A percentile compares a stretch with the other conserved stretches of the same genome.
These are phyloP conservation scores for Lachancea waltii DNA, from an alignment of 805 yeast genomes.

Conservation along the genomic window DNA sequence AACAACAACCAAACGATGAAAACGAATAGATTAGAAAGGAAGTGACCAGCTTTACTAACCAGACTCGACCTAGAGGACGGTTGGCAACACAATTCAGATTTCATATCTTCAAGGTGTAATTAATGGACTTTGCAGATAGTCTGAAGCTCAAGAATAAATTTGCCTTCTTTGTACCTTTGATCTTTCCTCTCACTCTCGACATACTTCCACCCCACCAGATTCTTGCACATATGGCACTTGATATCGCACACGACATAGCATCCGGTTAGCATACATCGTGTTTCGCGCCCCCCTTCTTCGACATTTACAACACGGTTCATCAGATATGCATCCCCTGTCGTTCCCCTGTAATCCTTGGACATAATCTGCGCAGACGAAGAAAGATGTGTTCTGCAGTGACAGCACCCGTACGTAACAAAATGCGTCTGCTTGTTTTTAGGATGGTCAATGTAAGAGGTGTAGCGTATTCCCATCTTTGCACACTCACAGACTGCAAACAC, in stretches of 20 bases:
- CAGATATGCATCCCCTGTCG: constrained; percentile 51
- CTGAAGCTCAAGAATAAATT: constrained; percentile 45
- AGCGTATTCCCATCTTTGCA: constrained; percentile 25
- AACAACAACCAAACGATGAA: too few relatives aligned
- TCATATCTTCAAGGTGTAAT: too few relatives aligned
- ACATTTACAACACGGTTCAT: constrained; percentile 46
- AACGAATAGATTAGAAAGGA: too few relatives aligned
- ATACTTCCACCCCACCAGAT: constrained; percentile 59
- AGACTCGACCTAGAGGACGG: too few relatives aligned
- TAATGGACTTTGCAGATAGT: constrained; percentile 23
- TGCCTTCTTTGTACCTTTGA: constrained; percentile 57
- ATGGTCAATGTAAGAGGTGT: constrained; percentile 24
- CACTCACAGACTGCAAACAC: not conserved
- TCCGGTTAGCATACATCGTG: constrained; percentile 54
- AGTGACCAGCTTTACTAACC: too few relatives aligned
- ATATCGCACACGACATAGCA: constrained; percentile 50
- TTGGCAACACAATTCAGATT: too few relatives aligned
- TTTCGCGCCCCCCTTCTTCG: constrained; percentile 33
- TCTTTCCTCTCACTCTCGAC: constrained; percentile 38
- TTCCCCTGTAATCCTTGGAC: constrained; percentile 46
- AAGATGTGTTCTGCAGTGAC: constrained; percentile 28
- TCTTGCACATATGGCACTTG: constrained; percentile 47
- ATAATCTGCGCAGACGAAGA: constrained; percentile 28
- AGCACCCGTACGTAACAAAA: constrained; percentile 30
- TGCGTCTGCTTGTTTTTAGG: constrained; percentile 13